Conservation (phyloP, 495 filamentous ascomycete species). For the Penicillium ochrochloron region DNA sequence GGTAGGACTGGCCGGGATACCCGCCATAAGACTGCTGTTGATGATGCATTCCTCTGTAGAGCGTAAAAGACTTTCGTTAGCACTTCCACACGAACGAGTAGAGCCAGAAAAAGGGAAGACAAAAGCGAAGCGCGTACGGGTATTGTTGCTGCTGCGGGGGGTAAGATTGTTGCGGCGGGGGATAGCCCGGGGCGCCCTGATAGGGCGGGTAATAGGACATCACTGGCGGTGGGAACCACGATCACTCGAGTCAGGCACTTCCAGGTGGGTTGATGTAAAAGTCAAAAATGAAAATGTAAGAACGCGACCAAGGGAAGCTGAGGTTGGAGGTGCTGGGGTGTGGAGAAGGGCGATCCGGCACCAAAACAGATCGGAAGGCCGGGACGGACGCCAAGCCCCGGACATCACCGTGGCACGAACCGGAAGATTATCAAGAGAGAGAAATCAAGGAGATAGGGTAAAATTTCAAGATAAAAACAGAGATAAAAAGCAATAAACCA, state of each 20-base stretch:
- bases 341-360: slow-evolving; percentile 31
- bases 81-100: not conserved
- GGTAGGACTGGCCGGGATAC: slow-evolving; percentile 54
- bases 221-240: slow-evolving; percentile 7
- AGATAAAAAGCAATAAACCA: not conserved
- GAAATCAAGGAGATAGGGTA: not conserved
- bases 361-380: slow-evolving; percentile 30
- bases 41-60: slow-evolving; percentile 38
- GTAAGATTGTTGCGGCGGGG: slow-evolving; percentile 47
- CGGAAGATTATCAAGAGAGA: not conserved
- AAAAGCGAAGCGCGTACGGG: slow-evolving; percentile 38
- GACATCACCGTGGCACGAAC: not conserved
- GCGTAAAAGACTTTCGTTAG: slow-evolving; percentile 15
- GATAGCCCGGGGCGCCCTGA: slow-evolving; percentile 52
- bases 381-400: slow-evolving; percentile 23
- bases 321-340: slow-evolving; percentile 16
- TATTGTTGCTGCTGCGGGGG: slow-evolving; percentile 46
- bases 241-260: not conserved
- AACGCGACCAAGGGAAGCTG: slow-evolving; percentile 9
- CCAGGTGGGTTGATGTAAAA: not conserved
- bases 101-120: slow-evolving; percentile 10
- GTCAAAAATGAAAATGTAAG: slow-evolving; percentile 8
- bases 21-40: slow-evolving; percentile 48
- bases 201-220: slow-evolving; percentile 62
- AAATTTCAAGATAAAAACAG: not conserved